Conservation (phyloP, 176 grass and related monocot genomes). For the Urochloa ruziziensis region DNA sequence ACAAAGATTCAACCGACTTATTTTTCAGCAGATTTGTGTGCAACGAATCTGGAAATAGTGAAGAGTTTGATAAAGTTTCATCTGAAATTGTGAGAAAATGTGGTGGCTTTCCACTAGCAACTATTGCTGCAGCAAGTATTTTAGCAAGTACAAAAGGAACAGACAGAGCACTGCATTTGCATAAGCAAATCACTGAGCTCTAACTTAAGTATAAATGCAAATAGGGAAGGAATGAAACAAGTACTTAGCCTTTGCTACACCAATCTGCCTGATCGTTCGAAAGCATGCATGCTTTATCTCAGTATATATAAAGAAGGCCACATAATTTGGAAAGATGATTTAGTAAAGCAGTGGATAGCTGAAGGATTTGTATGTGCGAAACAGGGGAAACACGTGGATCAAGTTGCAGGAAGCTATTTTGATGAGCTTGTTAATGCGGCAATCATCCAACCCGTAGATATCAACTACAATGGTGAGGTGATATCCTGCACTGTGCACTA, state of each 20-base stretch:
- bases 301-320: not conserved
- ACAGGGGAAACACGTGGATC: not conserved
- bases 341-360: not conserved
- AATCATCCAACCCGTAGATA: not conserved
- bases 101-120: too few species aligned
- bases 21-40: too few species aligned
- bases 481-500: not conserved
- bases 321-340: not conserved
- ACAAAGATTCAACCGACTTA: too few species aligned
- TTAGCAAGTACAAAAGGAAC: not conserved
- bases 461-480: not conserved
- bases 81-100: too few species aligned
- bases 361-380: not conserved
- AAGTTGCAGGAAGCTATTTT: not conserved
- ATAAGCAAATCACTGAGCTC: not conserved
- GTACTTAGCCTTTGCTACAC: not conserved
- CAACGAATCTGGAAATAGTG: too few species aligned
- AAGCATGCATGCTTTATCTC: not conserved
- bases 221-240: not conserved
- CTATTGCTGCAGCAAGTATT: too few species aligned
- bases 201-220: not conserved
- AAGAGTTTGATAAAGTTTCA: too few species aligned
- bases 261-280: not conserved
- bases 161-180: not conserved
- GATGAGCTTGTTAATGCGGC: not conserved